Conservation (phyloP, 2,329 filamentous ascomycete genomes). For the Clonostachys byssicola region DNA sequence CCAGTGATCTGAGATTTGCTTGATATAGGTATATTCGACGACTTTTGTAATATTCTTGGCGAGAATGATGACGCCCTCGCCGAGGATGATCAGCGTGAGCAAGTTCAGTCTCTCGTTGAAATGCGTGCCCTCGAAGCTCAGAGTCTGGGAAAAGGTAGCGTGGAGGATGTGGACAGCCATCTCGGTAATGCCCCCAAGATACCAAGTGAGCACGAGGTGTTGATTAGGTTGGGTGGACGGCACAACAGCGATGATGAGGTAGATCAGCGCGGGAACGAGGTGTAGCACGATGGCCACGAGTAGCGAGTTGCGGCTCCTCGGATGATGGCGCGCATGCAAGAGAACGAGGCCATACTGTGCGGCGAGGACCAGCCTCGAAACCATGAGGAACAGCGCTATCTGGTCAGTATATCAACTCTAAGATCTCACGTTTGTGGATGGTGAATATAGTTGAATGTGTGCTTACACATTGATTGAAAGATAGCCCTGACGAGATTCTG, state of each 20-base stretch:
- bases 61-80: slow-evolving; percentile 62
- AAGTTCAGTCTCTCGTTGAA: slow-evolving; percentile 60
- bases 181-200: slow-evolving; percentile 49
- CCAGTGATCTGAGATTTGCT: slow-evolving; percentile 27
- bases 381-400: slow-evolving; percentile 38
- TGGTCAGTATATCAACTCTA: no score
- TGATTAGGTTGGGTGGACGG: slow-evolving; percentile 24
- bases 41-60: slow-evolving; percentile 44
- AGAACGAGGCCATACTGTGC: slow-evolving; percentile 47
- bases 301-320: slow-evolving; percentile 26
- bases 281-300: slow-evolving; percentile 27
- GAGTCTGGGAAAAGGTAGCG: slow-evolving; percentile 48
- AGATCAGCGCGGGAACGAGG: slow-evolving; percentile 26
- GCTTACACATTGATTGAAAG: slow-evolving; percentile 34
- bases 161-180: slow-evolving; percentile 45
- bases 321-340: slow-evolving; percentile 34
- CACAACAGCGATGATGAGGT: slow-evolving; percentile 33
- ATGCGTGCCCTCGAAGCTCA: slow-evolving; percentile 59
- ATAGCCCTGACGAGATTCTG: slow-evolving; percentile 25
- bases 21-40: slow-evolving; percentile 18
- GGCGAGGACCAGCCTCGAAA: slow-evolving; percentile 45
- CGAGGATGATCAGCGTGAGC: slow-evolving; percentile 62
- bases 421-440: no score
- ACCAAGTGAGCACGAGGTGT: slow-evolving; percentile 39
- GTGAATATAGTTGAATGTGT: background rate